These are phyloP conservation scores for Coemansia sp. DNA, from an alignment of 192 early-diverging fungal genomes.

Conservation along the genomic window DNA sequence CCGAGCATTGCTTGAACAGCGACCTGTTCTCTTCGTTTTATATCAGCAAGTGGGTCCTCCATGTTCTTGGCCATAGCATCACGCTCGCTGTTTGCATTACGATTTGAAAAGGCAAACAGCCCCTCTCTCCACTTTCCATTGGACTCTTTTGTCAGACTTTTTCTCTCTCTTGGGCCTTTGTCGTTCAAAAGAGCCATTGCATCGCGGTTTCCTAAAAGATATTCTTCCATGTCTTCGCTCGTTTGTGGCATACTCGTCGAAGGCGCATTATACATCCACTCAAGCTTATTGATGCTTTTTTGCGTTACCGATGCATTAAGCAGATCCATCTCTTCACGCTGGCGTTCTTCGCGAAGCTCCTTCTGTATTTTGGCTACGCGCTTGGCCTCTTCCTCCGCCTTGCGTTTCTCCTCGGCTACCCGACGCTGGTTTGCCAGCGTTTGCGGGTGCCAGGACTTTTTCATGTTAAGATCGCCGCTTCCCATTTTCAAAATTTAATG, in stretches of 20 bases:
- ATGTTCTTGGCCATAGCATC: constrained; percentile 83
- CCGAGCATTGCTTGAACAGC: constrained; percentile 72
- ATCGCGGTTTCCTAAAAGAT: constrained; percentile 83
- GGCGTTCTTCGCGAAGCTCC: constrained; percentile 88
- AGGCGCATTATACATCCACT: constrained; percentile 94
- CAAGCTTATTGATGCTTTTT: constrained; percentile 73
- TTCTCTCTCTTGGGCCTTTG: constrained; percentile 16
- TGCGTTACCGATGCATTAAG: constrained; percentile 73
- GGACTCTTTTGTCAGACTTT: neutral
- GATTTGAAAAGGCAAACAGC: constrained; percentile 55
- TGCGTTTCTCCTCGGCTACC: constrained; percentile 66
- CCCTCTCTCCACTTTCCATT: constrained; percentile 40
- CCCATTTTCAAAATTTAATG: constrained; percentile 32
- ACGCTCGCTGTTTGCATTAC: constrained; percentile 75
- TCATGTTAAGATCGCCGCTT: constrained; percentile 71
- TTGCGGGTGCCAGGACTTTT: constrained; percentile 97
- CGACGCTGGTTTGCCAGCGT: constrained; percentile 81
- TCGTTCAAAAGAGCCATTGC: constrained; percentile 67
- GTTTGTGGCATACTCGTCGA: constrained; percentile 48
- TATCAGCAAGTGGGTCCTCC: constrained; percentile 90
- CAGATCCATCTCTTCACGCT: constrained; percentile 78
- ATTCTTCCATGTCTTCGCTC: constrained; percentile 81
- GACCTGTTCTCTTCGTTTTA: constrained; percentile 84
- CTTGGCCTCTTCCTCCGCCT: constrained; percentile 80
- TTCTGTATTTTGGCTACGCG: constrained; percentile 89